Evolutionary conservation across 2,329 filamentous ascomycete species (phyloP), one percentile per base, ranked within the genome.

Genomic region (Aspergillus fischeri): DNA sequence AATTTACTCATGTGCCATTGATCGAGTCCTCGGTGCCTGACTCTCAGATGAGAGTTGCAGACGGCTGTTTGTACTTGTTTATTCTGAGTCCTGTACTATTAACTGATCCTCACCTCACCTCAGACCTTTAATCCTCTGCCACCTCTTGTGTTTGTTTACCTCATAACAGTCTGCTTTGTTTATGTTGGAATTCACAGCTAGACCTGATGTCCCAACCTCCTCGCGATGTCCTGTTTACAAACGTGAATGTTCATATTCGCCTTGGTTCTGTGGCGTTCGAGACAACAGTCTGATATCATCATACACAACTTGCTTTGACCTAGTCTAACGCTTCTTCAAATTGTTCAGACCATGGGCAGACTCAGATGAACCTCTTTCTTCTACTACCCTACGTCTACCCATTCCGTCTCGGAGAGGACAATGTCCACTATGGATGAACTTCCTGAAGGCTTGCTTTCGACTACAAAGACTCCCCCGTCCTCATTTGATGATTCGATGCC

Each of bases 401-500:
- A 44, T 10, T 35, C 14, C 42, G 28, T 5, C 24, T 11, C 24
- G 25, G 5, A 35, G 4, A 47, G 24, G 49, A 25, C 32, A 20
- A 27, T 9, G 17, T 38, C 49, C 52, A 58, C 42, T 29, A 79
- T 78, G 76, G 69, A 73, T 28, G 68, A 62, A 59, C 67, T 78
- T 38, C 73, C 78, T 48, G 64, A 72, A 65, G 75, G 75, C 42
- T 70, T 80, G 61, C 69, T 81, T 53, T 72, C 72, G 49, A 75
- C 74, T 49, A 74, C 73, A 28, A 67, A 70, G 49, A 65, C 67
- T 41, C 66, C 76, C 27, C 67, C 73, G 14, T 69, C 71, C 38
- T 70, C 75, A 49, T 68, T 78, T 49, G 66, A 72, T 44, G 67
- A 68, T 51, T 66, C 70, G 49, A 71, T 74, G 52, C 65, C 56